Evolutionary conservation across 176 grass and related monocot species (phyloP).

Genomic region (Triticum urartu): DNA sequence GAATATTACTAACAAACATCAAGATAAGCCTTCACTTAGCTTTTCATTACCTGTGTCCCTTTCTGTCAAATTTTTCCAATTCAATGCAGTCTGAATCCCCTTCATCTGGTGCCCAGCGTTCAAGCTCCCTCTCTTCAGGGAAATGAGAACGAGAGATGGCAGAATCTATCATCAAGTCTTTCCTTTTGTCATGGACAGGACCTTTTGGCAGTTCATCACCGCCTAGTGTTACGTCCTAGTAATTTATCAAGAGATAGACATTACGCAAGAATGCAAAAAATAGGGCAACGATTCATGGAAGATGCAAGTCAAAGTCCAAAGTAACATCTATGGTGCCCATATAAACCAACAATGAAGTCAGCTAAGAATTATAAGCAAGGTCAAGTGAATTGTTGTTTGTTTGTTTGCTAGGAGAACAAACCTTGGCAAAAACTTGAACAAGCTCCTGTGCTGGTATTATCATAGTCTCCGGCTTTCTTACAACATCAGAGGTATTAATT

Average conservation of each 20-base stretch:
- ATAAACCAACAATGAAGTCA: constrained; percentile 6
- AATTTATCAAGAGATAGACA: constrained; percentile 30
- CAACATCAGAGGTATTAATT: constrained; percentile 39
- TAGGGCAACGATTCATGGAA: background rate
- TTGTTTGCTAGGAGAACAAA: constrained; percentile 20
- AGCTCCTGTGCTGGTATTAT: constrained; percentile 77
- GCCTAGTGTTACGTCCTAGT: constrained; percentile 75
- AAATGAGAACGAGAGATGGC: constrained; percentile 81
- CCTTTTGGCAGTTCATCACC: constrained; percentile 65
- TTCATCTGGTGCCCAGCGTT: constrained; percentile 88
- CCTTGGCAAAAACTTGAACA: constrained; percentile 92
- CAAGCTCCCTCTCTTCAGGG: constrained; percentile 86
- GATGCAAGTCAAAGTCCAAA: constrained; percentile 1
- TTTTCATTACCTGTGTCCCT: constrained; percentile 65
- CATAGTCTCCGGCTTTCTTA: constrained; percentile 81
- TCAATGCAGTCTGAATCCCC: constrained; percentile 83
- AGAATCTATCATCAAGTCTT: constrained; percentile 95
- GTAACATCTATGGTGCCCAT: background rate
- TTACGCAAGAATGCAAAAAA: background rate
- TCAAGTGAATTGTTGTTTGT: background rate
- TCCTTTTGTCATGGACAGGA: constrained; percentile 72
- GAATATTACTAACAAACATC: constrained; percentile 12
- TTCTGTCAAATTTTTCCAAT: constrained; percentile 75
- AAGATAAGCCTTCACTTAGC: background rate
- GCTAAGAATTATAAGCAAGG: background rate